These are phyloP conservation scores for Picocystis sp. DNA, from an alignment of 163 green algal species.

Conservation along the genomic window DNA sequence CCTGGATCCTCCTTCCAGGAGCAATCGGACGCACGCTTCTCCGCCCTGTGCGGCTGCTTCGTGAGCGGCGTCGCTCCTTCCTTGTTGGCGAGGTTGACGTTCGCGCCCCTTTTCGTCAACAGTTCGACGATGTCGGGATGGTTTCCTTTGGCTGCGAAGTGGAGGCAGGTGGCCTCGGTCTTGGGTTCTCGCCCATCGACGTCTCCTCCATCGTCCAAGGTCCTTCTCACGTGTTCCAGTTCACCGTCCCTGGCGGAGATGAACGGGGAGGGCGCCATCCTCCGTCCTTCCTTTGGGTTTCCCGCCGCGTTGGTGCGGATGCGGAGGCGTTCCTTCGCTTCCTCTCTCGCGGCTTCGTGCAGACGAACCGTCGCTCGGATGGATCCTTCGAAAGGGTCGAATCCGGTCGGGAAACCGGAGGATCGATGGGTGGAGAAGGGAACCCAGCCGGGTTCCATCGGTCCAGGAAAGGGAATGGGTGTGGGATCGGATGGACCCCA, in stretches of 20 bases:
- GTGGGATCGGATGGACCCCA: too few species aligned
- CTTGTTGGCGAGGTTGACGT: constrained; percentile 11
- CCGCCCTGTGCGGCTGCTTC: constrained; percentile 11
- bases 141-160: constrained; percentile 16
- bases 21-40: too few species aligned
- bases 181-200: constrained; percentile 20
- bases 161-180: constrained; percentile 23
- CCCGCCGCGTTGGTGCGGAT: too few species aligned
- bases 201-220: constrained; percentile 20
- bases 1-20: too few species aligned
- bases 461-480: too few species aligned
- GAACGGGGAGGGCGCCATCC: constrained; percentile 15
- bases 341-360: background rate
- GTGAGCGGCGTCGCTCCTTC: constrained; percentile 37
- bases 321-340: background rate
- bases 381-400: too few species aligned
- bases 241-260: constrained; percentile 13
- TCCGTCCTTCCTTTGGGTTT: constrained; percentile 5
- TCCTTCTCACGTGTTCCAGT: constrained; percentile 14
- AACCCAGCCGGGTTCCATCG: too few species aligned
- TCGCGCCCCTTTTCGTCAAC: constrained; percentile 12
- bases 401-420: too few species aligned
- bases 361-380: too few species aligned
- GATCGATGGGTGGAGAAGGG: too few species aligned
- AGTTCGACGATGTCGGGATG: constrained; percentile 10